phyloP scores from a whole-genome alignment of 169 alveolate species.

The Perkinsus olseni region DNA sequence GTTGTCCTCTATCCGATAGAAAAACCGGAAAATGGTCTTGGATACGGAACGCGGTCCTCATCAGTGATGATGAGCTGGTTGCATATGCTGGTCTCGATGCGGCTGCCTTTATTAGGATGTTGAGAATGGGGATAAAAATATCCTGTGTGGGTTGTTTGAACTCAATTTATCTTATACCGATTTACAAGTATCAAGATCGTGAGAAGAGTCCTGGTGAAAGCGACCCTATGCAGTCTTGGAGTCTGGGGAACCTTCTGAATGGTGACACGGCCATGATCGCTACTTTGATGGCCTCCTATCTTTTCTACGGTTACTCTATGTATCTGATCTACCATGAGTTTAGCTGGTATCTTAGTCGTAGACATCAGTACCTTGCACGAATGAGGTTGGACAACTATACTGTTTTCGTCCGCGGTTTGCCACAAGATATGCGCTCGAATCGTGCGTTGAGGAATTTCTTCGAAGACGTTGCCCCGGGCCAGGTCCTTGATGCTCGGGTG shows the following conservation, averaged over 20 bases:
- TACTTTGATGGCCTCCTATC: not conserved
- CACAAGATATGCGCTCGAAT: not conserved
- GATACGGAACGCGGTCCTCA: not conserved
- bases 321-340: not conserved
- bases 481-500: not conserved
- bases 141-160: not conserved
- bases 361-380: not conserved
- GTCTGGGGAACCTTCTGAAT: not conserved
- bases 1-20: not conserved
- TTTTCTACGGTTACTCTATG: not conserved
- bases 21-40: not conserved
- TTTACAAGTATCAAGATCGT: not conserved
- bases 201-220: not conserved
- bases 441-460: not conserved
- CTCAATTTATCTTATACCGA: not conserved
- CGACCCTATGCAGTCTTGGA: not conserved
- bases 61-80: not conserved
- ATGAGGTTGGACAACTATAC: not conserved
- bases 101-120: not conserved
- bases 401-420: not conserved
- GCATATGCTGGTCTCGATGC: not conserved
- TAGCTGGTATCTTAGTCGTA: not conserved
- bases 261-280: not conserved
- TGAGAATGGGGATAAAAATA: not conserved
- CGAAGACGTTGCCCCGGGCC: not conserved